Percentiles rank a stretch among this genome's conserved stretches.
Evolutionary conservation across 1,284 basidiomycete genomes (phyloP).

Genomic region (Pisolithus thermaeus): DNA sequence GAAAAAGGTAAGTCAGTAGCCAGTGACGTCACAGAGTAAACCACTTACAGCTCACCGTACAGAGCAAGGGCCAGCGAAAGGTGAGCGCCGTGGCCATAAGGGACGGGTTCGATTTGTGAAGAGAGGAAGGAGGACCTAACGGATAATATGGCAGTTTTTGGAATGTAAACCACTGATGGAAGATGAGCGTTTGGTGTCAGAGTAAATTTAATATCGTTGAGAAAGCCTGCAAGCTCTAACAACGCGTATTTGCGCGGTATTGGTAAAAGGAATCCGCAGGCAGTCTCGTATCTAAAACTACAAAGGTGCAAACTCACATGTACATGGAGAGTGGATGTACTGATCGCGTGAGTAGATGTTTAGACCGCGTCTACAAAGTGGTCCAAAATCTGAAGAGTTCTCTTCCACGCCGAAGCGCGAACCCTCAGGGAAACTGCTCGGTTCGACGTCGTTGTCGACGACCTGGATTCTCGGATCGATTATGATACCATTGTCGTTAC

Average conservation of each 20-base stretch:
- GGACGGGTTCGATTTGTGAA: slow-evolving; percentile 34
- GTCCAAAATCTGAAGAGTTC: slow-evolving; percentile 3
- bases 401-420: neutral
- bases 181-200: slow-evolving; percentile 11
- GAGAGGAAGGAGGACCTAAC: slow-evolving; percentile 47
- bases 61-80: slow-evolving; percentile 58
- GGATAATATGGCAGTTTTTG: slow-evolving; percentile 61
- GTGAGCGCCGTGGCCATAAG: slow-evolving; percentile 53
- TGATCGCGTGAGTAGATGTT: slow-evolving; percentile 35
- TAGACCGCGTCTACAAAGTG: slow-evolving; percentile 27
- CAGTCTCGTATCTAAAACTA: slow-evolving; percentile 1
- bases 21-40: slow-evolving; percentile 3
- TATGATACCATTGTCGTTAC: slow-evolving; percentile 35
- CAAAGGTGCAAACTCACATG: slow-evolving; percentile 32
- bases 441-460: slow-evolving; percentile 10
- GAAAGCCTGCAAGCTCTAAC: too few relatives aligned
- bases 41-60: slow-evolving; percentile 56
- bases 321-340: slow-evolving; percentile 33
- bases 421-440: slow-evolving; percentile 1
- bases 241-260: neutral
- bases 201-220: neutral
- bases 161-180: slow-evolving; percentile 57
- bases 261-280: neutral
- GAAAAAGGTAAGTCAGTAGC: neutral
- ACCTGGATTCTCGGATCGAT: slow-evolving; percentile 44